Evolutionary conservation across 768 basidiomycete genomes (phyloP), one percentile per base, ranked within the genome.

Genomic region (Hygrocybe punicea): DNA sequence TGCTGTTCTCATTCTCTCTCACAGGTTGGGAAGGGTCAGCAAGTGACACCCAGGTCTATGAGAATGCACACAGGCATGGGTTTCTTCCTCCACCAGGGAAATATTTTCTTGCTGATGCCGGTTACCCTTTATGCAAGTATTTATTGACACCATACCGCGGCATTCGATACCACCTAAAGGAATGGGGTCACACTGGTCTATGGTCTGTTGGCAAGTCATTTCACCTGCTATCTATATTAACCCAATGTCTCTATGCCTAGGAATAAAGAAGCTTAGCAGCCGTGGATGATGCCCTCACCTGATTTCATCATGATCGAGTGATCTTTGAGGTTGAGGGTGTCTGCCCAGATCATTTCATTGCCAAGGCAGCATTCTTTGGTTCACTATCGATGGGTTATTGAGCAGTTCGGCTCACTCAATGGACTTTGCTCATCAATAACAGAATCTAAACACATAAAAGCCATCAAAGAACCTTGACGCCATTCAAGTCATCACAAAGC

Each of bases 101-200:
- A 25, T 78, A 73, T 36, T 71, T 69, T 44, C 65, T 77, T 16
- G 71, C 65, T 7, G 72, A 73, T 71, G 73, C 71, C 16, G 72
- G 74, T 5, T 76, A 72, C 65, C 59, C 62, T 10, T 14, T 58
- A 0, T 71, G 69, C 58, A 62, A 72, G 61, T 33, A 56, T 3
- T 62, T 76, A 8, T 61, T 79, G 13, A 62, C 71, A 3, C 75
- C 74, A 6, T 77, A 74, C 58, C 58, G 61, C 10, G 69, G 71
- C n/a, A 67, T 71, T 0, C 56, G 63, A 0, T 78, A 77, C 60
- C 75, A 78, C 55, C 63, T 78, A 2, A 62, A 64, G 19, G 74
- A 78, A 44, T 76, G 73, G 74, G 69, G 59, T 51, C 50, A 51
- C 36, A 58, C 49, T 52, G 53, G 66, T 69, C 33, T 46, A 55